Evolutionary conservation across 2,329 filamentous ascomycete genomes (phyloP).

Genomic region (Epichloe aotearoae): DNA sequence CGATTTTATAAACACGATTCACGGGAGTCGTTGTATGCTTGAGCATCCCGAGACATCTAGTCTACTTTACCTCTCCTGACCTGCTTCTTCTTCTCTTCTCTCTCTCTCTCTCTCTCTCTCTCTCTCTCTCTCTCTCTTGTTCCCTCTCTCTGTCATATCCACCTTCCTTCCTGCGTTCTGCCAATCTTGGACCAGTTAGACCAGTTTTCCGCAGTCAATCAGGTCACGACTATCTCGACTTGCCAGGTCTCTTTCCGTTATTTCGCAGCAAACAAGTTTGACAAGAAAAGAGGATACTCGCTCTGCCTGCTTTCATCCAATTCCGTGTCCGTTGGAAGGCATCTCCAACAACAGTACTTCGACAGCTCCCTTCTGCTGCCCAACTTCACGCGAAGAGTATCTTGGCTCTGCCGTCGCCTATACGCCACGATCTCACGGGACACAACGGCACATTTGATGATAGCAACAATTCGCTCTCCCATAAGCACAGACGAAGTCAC

Average conservation of each 20-base stretch:
- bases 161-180: not conserved
- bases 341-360: not conserved
- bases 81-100: constrained; percentile 4
- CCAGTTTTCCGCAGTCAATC: not conserved
- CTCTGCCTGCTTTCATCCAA: not conserved
- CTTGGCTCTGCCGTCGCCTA: not conserved
- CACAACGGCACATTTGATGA: not conserved
- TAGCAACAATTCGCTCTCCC: not conserved
- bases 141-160: not conserved
- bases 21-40: constrained; percentile 12
- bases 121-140: not conserved
- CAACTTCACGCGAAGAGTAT: not conserved
- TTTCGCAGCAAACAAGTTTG: not conserved
- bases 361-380: not conserved
- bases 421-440: not conserved
- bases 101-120: too few species aligned
- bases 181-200: not conserved
- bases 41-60: constrained; percentile 17
- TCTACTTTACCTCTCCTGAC: constrained; percentile 1
- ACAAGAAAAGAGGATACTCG: not conserved
- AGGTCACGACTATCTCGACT: not conserved
- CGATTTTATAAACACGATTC: constrained; percentile 16
- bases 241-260: not conserved
- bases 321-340: not conserved
- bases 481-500: not conserved